A percentile compares a stretch with the other conserved stretches of the same genome.
Evolutionary conservation across 371 early-diverging fungal genomes (phyloP).

Genomic region (Encephalitozoon hellem): DNA sequence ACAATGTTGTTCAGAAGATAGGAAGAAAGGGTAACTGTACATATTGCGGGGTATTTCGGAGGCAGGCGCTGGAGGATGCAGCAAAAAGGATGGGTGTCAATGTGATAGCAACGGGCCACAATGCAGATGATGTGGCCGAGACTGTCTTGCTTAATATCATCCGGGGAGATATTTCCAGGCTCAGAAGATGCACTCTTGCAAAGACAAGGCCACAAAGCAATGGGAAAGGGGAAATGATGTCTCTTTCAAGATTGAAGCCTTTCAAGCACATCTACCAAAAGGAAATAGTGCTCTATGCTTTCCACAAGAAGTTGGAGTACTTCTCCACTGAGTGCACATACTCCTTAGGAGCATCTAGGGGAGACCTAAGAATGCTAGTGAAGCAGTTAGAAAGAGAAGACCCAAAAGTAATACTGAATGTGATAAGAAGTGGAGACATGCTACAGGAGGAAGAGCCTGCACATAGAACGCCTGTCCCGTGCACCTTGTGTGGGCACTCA

Average conservation of each 20-base stretch:
- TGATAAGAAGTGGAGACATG: slow-evolving; percentile 50
- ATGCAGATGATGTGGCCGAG: slow-evolving; percentile 99
- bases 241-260: slow-evolving; percentile 75
- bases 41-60: slow-evolving; percentile 94
- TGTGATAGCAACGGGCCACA: slow-evolving; percentile 96
- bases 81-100: slow-evolving; percentile 76
- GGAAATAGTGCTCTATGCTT: slow-evolving; percentile 99
- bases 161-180: slow-evolving; percentile 84
- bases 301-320: slow-evolving; percentile 89
- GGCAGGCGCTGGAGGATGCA: slow-evolving; percentile 92
- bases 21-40: slow-evolving; percentile 96
- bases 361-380: slow-evolving; percentile 82
- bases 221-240: slow-evolving; percentile 22
- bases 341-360: slow-evolving; percentile 93
- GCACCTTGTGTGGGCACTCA: slow-evolving; percentile 31
- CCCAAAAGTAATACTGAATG: slow-evolving; percentile 75
- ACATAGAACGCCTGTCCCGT: not conserved
- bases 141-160: slow-evolving; percentile 95
- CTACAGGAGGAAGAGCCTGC: not conserved
- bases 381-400: slow-evolving; percentile 88
- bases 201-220: slow-evolving; percentile 66
- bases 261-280: slow-evolving; percentile 98
- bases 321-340: slow-evolving; percentile 98
- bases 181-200: slow-evolving; percentile 84
- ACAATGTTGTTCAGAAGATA: slow-evolving; percentile 75